Percentiles rank a stretch among this genome's conserved stretches.
Conservation (phyloP, 1,284 basidiomycete genomes). For the Cryptococcus sp. region DNA sequence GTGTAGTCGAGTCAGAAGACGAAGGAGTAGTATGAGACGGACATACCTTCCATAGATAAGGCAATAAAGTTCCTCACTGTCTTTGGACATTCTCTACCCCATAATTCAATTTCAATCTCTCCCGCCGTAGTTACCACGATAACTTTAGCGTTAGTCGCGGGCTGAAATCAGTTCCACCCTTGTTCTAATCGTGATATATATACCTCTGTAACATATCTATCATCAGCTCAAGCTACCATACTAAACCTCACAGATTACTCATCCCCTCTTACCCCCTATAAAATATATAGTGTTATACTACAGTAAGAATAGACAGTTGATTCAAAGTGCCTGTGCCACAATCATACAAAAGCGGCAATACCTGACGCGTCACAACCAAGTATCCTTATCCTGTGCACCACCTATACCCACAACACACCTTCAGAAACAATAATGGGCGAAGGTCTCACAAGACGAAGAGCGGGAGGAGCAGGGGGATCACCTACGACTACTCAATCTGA, state of each 20-base stretch:
- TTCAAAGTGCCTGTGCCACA: not conserved
- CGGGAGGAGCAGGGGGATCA: slow-evolving; percentile 27
- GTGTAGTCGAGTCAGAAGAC: not conserved
- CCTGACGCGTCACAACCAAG: not conserved
- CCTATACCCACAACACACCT: not conserved
- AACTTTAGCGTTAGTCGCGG: slow-evolving; percentile 73
- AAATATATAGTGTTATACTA: not conserved
- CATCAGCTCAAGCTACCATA: not conserved
- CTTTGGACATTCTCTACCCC: slow-evolving; percentile 92
- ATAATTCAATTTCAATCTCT: slow-evolving; percentile 88
- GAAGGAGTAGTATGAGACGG: too few relatives aligned
- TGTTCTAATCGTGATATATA: slow-evolving; percentile 2
- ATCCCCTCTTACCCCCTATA: slow-evolving; percentile 17
- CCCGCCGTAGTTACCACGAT: slow-evolving; percentile 85
- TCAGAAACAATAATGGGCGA: slow-evolving; percentile 33
- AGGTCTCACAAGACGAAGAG: slow-evolving; percentile 47
- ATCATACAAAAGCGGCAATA: not conserved
- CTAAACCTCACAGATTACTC: slow-evolving; percentile 38
- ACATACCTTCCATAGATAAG: slow-evolving; percentile 79
- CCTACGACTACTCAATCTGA: slow-evolving; percentile 10
- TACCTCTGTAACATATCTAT: slow-evolving; percentile 44
- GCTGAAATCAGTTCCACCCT: slow-evolving; percentile 19
- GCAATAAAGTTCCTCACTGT: slow-evolving; percentile 89
- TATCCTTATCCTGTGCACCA: not conserved
- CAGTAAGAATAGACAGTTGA: not conserved